These are phyloP conservation scores for Marchantia paleacea DNA, from an alignment of 225 moss, liverwort and hornwort genomes.

Conservation along the genomic window DNA sequence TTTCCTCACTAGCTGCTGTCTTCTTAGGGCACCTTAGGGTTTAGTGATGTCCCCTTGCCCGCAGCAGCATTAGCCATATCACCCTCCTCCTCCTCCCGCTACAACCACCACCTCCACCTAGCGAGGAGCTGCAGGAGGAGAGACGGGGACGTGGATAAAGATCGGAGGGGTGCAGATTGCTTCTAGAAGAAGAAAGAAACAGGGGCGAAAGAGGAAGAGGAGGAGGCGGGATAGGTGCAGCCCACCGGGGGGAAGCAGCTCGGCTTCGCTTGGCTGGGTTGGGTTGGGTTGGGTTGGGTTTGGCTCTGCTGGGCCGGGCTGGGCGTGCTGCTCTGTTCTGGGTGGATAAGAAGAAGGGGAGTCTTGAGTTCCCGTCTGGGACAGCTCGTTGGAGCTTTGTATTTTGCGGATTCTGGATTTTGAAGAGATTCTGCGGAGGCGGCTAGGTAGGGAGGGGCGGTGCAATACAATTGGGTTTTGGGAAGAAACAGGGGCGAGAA, in stretches of 20 bases:
- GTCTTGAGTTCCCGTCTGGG: not conserved
- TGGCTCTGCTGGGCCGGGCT: too few species aligned
- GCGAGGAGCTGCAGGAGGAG: not conserved
- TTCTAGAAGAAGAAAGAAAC: constrained; percentile 1
- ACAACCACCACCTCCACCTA: not conserved
- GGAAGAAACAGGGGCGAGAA: not conserved
- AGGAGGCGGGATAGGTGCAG: not conserved
- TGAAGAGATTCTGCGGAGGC: not conserved
- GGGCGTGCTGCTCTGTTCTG: not conserved
- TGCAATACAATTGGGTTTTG: not conserved
- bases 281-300: too few species aligned
- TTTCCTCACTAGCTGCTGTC: not conserved
- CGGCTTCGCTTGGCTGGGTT: too few species aligned
- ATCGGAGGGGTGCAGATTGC: constrained; percentile 3
- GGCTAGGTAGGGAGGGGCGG: not conserved
- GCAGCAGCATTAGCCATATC: not conserved
- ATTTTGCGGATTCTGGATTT: constrained; percentile 5
- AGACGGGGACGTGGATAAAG: constrained; percentile 7
- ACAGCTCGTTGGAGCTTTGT: constrained; percentile 5
- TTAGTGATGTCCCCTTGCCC: constrained; percentile 11
- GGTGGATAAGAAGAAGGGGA: constrained; percentile 15
- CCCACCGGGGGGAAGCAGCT: not conserved
- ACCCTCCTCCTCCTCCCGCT: not conserved
- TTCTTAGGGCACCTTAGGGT: constrained; percentile 30
- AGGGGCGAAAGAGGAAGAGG: not conserved